These are phyloP conservation scores for Metschnikowia arizonensis DNA, from an alignment of 805 yeast species.

Conservation along the genomic window DNA sequence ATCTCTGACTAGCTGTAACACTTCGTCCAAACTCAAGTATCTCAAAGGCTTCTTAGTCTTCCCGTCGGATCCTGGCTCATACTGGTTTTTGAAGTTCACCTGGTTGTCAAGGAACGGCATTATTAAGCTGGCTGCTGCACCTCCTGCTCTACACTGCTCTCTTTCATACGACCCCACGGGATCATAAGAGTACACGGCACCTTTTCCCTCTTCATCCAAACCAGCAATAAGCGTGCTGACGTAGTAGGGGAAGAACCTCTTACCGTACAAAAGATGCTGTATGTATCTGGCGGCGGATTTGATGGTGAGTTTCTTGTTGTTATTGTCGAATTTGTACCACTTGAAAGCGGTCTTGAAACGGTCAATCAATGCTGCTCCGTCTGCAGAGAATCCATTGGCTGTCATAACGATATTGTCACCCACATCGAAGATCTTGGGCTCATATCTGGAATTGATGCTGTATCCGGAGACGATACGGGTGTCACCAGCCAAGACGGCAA, in stretches of 20 bases:
- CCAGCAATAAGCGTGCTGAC: slow-evolving; percentile 95
- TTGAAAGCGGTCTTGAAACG: slow-evolving; percentile 65
- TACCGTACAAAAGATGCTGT: slow-evolving; percentile 86
- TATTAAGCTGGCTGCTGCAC: slow-evolving; percentile 92
- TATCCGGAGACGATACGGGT: slow-evolving; percentile 96
- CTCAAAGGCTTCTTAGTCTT: slow-evolving; percentile 55
- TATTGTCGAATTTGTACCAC: slow-evolving; percentile 91
- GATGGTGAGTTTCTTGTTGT: slow-evolving; percentile 61
- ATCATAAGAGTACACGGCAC: slow-evolving; percentile 93
- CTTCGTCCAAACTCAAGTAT: slow-evolving; percentile 77
- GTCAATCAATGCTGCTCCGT: slow-evolving; percentile 79
- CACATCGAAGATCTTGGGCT: slow-evolving; percentile 81
- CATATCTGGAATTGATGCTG: slow-evolving; percentile 87
- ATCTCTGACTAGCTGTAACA: slow-evolving; percentile 80
- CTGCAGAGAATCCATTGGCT: slow-evolving; percentile 97
- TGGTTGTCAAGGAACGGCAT: slow-evolving; percentile 98
- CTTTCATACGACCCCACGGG: slow-evolving; percentile 98
- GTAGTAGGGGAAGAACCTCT: slow-evolving; percentile 94
- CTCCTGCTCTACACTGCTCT: slow-evolving; percentile 97
- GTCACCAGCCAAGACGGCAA: slow-evolving; percentile 95
- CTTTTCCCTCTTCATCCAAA: slow-evolving; percentile 84
- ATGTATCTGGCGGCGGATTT: slow-evolving; percentile 83
- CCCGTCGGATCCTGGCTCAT: slow-evolving; percentile 73
- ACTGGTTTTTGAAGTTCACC: slow-evolving; percentile 92
- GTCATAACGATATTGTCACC: slow-evolving; percentile 86